A percentile compares a stretch with the other conserved stretches of the same genome.
phyloP scores from a whole-genome alignment of 73 alveolate species.

The Tetrahymena borealis region DNA sequence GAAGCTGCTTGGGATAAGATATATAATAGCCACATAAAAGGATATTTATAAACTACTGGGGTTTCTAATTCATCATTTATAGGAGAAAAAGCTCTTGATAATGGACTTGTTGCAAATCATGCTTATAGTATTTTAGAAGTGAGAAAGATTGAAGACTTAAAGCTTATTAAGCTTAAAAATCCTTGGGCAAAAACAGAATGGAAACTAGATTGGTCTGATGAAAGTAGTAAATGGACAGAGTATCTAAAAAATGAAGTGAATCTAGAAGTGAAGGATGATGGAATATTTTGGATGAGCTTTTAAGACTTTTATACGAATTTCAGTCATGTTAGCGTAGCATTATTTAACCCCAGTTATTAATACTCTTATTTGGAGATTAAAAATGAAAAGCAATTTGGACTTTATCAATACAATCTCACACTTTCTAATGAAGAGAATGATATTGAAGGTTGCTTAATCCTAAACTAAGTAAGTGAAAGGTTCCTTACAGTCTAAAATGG shows the following conservation, averaged over 20 bases:
- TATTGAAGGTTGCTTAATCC: background rate
- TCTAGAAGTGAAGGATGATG: slow-evolving; percentile 57
- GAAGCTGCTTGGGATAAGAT: slow-evolving; percentile 44
- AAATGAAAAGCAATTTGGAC: background rate
- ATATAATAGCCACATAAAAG: slow-evolving; percentile 20
- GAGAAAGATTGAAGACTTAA: slow-evolving; percentile 35
- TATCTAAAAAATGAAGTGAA: slow-evolving; percentile 53
- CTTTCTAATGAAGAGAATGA: background rate
- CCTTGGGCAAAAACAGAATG: slow-evolving; percentile 64
- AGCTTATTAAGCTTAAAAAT: slow-evolving; percentile 49
- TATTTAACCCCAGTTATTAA: background rate
- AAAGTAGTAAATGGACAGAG: slow-evolving; percentile 53
- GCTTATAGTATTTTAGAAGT: slow-evolving; percentile 51
- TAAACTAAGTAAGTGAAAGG: background rate
- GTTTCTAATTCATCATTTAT: slow-evolving; percentile 36
- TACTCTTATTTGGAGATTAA: background rate
- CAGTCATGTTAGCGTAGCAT: background rate
- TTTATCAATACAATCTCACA: background rate
- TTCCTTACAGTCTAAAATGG: background rate
- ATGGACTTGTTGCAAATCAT: slow-evolving; percentile 57
- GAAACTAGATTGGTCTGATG: slow-evolving; percentile 65
- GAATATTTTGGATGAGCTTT: slow-evolving; percentile 63
- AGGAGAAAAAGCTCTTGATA: slow-evolving; percentile 38
- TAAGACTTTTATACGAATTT: slow-evolving; percentile 31
- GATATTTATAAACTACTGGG: slow-evolving; percentile 41